Percentiles rank a stretch among this genome's conserved stretches.
These are phyloP conservation scores for Phoma sp. DNA, from an alignment of 2,329 filamentous ascomycete species.

Conservation along the genomic window DNA sequence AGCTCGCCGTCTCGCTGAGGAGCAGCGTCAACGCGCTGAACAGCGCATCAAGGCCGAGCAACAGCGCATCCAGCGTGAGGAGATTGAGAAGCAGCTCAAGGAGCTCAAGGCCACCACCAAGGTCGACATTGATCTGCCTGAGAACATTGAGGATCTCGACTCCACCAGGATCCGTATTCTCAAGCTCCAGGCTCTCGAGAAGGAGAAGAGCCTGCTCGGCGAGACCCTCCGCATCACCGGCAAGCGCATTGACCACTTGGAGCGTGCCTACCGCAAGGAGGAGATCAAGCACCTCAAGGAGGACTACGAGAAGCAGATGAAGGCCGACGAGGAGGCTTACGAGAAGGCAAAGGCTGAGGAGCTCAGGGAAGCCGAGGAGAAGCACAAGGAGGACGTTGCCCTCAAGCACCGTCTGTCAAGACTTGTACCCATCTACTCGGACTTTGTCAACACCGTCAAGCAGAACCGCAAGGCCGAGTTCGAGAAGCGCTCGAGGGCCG, in stretches of 20 bases:
- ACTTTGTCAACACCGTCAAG: conserved; percentile 81
- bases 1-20: conserved; percentile 85
- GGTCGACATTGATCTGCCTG: conserved; percentile 80
- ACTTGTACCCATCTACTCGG: conserved; percentile 83
- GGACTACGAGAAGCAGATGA: conserved; percentile 85
- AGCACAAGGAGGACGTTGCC: conserved; percentile 90
- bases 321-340: conserved; percentile 79
- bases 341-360: conserved; percentile 80
- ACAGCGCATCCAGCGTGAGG: conserved; percentile 56
- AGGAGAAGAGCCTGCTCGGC: conserved; percentile 95
- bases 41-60: conserved; percentile 75
- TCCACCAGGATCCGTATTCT: conserved; percentile 80
- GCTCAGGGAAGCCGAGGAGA: conserved; percentile 79
- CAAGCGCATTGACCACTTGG: conserved; percentile 95
- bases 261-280: conserved; percentile 95
- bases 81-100: conserved; percentile 84
- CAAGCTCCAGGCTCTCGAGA: conserved; percentile 94
- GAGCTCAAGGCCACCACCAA: conserved; percentile 91
- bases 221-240: conserved; percentile 90
- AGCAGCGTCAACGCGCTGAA: conserved; percentile 90
- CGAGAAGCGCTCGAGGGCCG: conserved; percentile 89
- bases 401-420: conserved; percentile 91
- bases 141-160: conserved; percentile 76
- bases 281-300: conserved; percentile 88
- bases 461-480: conserved; percentile 93